Base-by-base conservation (phyloP, 441 rosid genomes). In the Populus hybrid region DNA sequence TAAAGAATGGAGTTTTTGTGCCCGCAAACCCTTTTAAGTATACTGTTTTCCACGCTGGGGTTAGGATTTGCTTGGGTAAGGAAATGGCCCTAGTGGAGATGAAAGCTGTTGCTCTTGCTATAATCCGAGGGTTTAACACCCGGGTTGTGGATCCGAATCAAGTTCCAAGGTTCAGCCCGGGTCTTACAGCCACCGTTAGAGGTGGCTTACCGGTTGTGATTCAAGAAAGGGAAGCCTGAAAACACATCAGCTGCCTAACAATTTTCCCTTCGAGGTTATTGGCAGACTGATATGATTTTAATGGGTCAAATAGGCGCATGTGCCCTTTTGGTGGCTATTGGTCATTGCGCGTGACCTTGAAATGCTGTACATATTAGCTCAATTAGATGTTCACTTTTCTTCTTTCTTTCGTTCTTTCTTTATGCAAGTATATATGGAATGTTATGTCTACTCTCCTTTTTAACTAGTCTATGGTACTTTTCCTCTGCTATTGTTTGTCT, bases 161-260 rank as follows among this genome's bases (percentile, higher is more conserved):
- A 16, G 71, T 24, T 0, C 90, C 85, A 0, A 85, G 80, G 80
- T 94, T 92, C 46, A 77, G 84, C 0, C 91, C 98, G 1, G 97
- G 98, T 14, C 89, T 94, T 12, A 92, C 98, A 0, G 93, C 98
- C 38, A 91, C 90, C 61, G 84, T 94, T 57, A 83, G 82, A 28
- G 98, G 98, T 36, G 98, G 98, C 11, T 84, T 94, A 2, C 91
- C 84, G 76, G 89, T 86, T 53, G 10, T 69, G 78, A 82, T 93
- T 23, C 75, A 80, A 71, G 85, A 86, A 75, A 85, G 85, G 74
- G 82, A 20, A 24, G 85, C 93, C 88, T 88, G 88, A 68, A 87
- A 79, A 72, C 77, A 87, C 5, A 85, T 70, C 72, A 26, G 11
- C 7, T 11, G 59, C 20, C 18, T 21, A 61, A 2, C n/a, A 26